Evolutionary conservation across 768 basidiomycete species (phyloP), one percentile per base, ranked within the genome.

Genomic region (Collybia nuda): DNA sequence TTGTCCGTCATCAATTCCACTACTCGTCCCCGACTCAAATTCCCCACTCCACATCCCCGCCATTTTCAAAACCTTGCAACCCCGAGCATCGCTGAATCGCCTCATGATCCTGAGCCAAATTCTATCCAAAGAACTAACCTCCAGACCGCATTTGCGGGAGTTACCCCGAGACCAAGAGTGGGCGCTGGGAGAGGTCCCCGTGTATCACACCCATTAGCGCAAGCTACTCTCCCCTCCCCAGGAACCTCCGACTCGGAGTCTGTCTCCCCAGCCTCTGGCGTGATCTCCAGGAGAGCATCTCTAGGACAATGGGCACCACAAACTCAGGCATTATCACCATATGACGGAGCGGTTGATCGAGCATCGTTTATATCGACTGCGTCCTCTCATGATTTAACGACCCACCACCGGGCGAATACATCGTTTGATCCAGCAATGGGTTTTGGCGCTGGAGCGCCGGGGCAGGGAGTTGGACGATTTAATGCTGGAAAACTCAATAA

Each of bases 341-440:
- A 78, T 48, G 83, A 84, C 51, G 70, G 74, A 12, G 71, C 67
- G 3, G 67, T 66, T 8, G 86, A 85, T 52, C 74, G 79, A 36
- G 80, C 75, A 0, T 93, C 91, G 1, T 84, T 88, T 65, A 73
- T 90, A 41, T 93, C 91, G 3, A 91, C 88, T 1, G 81, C 88
- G 1, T 93, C 91, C 1, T 93, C 93, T 19, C 89, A 95, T 56
- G 93, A 96, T 63, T 73, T 96, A 37, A 91, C 90, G 2, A 83
- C 85, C 5, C 85, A 90, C 62, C 76, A 78, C 47, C 81, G 90
- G 7, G 87, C 82, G 49, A 95, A 96, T 61, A 90, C 90, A 11
- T 93, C 91, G 6, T 92, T 94, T 54, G 93, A 94, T 60, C 89
- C 89, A 21, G 81, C 84, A 1, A 82, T 90, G 62, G 89, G 88